Base-by-base conservation (phyloP, 78 protist species). In the Dictyostelium intermedium region DNA sequence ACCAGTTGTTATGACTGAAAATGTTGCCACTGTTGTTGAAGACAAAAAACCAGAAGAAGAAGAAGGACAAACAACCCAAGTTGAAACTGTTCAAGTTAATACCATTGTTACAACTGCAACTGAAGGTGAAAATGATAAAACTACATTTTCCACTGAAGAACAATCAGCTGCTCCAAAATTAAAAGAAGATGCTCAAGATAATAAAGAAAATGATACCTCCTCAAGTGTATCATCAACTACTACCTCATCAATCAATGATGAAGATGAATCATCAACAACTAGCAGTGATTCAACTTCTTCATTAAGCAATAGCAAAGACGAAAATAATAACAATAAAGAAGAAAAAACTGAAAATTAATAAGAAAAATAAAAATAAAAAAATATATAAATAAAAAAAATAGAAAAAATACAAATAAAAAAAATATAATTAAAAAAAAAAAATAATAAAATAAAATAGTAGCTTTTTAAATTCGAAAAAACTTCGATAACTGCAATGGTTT, bases 161-260 rank as follows among this genome's bases (percentile, higher is more conserved):
- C 39, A 9, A 32, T 20, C 18, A 72, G 1, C 37, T 5, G 79
- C 45, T 4, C 79, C 79, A 72, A 32, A 32, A 32, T 72, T 72
- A 72, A 72, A 72, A 18, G 79, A 72, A 5, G 79, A 72, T 72
- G 9, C n/a, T 16, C 37, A 16, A 27, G 79, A 72, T 16, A 72
- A 72, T 32, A 72, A 72, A 72, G 79, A 34, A 72, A 72, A 34
- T 72, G 79, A 72, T 34, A 32, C 34, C 41, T 69, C 35, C 13
- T 72, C 79, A 27, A 72, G 79, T 72, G 79, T 72, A 13, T 72
- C 79, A 32, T 72, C 79, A 34, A 72, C 45, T 18, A 27, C 79
- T 34, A 34, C 79, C 2, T 34, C 79, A 34, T 32, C 45, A 20
- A 6, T 20, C 66, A 56, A 56, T 34, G 79, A 32, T 27, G 34